These are phyloP conservation scores for Tothia fuscella DNA, from an alignment of 2,329 filamentous ascomycete species.

Conservation along the genomic window DNA sequence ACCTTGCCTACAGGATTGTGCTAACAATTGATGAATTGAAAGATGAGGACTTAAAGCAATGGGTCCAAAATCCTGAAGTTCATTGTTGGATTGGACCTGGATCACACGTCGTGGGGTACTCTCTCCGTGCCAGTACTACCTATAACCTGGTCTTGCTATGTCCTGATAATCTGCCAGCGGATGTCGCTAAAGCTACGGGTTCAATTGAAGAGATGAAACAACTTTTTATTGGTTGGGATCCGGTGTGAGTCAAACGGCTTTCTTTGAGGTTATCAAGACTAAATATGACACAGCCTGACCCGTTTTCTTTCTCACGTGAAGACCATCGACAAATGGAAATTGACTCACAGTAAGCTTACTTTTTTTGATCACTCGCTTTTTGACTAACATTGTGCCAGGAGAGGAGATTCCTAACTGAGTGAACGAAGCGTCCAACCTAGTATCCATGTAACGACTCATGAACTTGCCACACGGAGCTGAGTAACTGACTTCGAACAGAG, in stretches of 20 bases:
- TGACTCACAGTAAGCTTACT: conserved; percentile 38
- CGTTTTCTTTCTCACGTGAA: conserved; percentile 40
- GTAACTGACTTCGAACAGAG: conserved; percentile 47
- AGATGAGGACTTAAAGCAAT: conserved; percentile 33
- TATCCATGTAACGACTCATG: conserved; percentile 36
- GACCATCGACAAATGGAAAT: conserved; percentile 55
- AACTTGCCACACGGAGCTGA: conserved; percentile 53
- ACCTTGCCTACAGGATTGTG: conserved; percentile 38
- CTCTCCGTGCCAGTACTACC: conserved; percentile 34
- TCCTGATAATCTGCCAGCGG: conserved; percentile 37
- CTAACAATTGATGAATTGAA: conserved; percentile 33
- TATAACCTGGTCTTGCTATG: conserved; percentile 42
- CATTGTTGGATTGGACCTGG: conserved; percentile 54
- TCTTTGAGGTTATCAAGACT: conserved; percentile 15
- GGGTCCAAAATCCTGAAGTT: conserved; percentile 38
- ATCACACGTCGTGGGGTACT: conserved; percentile 45
- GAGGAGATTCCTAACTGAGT: conserved; percentile 44
- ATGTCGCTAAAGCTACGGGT: conserved; percentile 34
- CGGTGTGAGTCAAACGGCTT: conserved; percentile 27
- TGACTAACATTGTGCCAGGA: conserved; percentile 17
- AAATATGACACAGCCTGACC: conserved; percentile 19
- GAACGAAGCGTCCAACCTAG: conserved; percentile 39
- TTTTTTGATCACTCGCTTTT: background rate
- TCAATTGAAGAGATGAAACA: conserved; percentile 43
- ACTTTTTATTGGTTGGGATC: conserved; percentile 47